Evolutionary conservation across 805 yeast species (phyloP), one percentile per base, ranked within the genome.

Genomic region (Yarrowia yakushimensis): DNA sequence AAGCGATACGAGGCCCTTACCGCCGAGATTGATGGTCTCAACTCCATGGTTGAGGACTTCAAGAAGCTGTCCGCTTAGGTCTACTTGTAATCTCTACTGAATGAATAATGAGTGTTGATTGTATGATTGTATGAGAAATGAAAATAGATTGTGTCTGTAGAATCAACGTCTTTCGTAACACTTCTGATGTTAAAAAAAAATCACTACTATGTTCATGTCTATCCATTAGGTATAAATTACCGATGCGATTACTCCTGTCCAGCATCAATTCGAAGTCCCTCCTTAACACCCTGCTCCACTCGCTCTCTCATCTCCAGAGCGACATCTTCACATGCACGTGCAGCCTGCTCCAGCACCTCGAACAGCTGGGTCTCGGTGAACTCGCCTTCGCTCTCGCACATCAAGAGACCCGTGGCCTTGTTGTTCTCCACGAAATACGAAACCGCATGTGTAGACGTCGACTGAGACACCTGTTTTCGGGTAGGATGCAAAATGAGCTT

Each of bases 1-100:
- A 80, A 81, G 70, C 84, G 87, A 73, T 78, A 85, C 62, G 93
- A 87, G 66, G 86, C 84, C 69, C 81, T 83, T 65, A 73, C 77
- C 66, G 97, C 98, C 48, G 99, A 93, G 75, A 87, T 92, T 67
- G 94, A 89, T 71, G 96, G 97, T 68, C 82, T 90, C 70, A 85
- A 89, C 72, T 86, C 90, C 63, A 91, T 97, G 64, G 88, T 94
- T 73, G 83, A 82, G 36, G 88, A 90, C 73, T 85, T 93, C 74
- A 89, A 91, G 77, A 52, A 52, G 43, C 59, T 52, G 9, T 52
- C 85, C 85, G 72, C 82, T 91, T 73, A 88, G 87, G 78, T 85
- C 69, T 82, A 69, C 2, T 10, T 31, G 17, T 31, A 65, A 18
- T 15, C 34, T 36, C 46, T 54, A 30, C 41, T 48, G 39, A 48